Conservation (phyloP, 225 moss, liverwort and hornwort species). For the Polytrichum commune region DNA sequence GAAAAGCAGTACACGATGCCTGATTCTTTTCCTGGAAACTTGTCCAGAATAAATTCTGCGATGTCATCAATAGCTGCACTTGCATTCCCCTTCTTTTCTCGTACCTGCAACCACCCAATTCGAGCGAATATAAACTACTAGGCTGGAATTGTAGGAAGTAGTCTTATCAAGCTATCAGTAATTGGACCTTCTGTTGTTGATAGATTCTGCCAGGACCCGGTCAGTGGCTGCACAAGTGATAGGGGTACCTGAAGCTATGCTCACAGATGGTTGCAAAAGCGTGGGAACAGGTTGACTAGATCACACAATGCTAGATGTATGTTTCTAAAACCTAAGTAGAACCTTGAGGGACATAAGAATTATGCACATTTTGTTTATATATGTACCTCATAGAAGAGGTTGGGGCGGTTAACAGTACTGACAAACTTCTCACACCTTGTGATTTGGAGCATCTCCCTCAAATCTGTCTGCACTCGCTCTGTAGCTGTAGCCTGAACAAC, state of each 20-base stretch:
- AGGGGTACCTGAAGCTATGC: not conserved
- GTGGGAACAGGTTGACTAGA: not conserved
- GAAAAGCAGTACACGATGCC: constrained; percentile 98
- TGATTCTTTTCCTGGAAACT: constrained; percentile 76
- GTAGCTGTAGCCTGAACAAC: constrained; percentile 90
- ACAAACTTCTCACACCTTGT: constrained; percentile 85
- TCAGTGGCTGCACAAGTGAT: not conserved
- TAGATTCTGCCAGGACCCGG: not conserved
- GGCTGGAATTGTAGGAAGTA: not conserved
- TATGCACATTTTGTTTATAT: not conserved
- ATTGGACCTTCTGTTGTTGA: not conserved
- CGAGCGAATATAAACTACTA: constrained; percentile 1
- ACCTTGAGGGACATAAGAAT: not conserved
- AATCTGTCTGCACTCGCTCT: constrained; percentile 88
- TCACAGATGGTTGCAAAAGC: not conserved
- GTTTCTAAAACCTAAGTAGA: no score
- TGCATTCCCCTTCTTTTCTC: constrained; percentile 86
- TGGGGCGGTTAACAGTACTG: constrained; percentile 91
- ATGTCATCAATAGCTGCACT: constrained; percentile 88
- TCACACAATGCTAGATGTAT: no score
- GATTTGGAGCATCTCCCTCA: constrained; percentile 91
- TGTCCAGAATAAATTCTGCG: constrained; percentile 78
- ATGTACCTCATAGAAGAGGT: constrained; percentile 89
- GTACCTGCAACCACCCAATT: constrained; percentile 52
- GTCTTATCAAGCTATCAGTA: not conserved